Base-by-base conservation (phyloP, 208 protist species). In the Leishmania martiniquensis region DNA sequence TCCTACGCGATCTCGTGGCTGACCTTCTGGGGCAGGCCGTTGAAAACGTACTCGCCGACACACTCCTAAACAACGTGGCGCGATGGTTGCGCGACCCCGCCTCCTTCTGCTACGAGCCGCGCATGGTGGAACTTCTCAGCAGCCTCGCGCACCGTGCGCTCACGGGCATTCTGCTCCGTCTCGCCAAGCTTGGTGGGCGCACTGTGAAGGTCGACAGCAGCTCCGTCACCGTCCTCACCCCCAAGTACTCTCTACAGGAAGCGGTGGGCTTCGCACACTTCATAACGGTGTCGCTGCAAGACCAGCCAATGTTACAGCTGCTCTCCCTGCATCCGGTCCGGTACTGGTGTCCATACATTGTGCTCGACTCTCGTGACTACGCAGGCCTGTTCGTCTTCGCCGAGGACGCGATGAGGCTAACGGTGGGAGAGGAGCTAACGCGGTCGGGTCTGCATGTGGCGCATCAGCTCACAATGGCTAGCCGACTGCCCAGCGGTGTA, bases 251-350 rank as follows among this genome's bases (percentile, higher is more conserved):
- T 3, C 69, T 98, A 25, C 85, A 91, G 44, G 95, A 98, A 45
- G 90, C 91, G 15, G 82, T 95, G 1, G 89, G 85, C 76, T 98
- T 98, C 84, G 68, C 88, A 29, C 82, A 82, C 65, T 96, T 93
- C 69, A 82, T 98, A n/a, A 85, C 89, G 39, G 87, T 77, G 47
- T 94, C 91, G 37, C 70, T 96, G 39, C 84, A 96, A 74, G 95
- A 96, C 71, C 91, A 98, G 78, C 93, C 95, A n/a, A 95, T 98
- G 92, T 72, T 98, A 72, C 78, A 91, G n/a, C 86, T 96, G 47
- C 87, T 98, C 15, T 85, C 92, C 1, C 83, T 97, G 29, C 88
- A 91, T 62, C 89, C 93, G 29, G 77, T 91, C 57, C 90, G 93
- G 20, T 98, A 91, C 82, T 96, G 91, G 91, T 89, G 91, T 66